phyloP scores from a whole-genome alignment of 1,139 yeast genomes.

The Ashbya aceris region DNA sequence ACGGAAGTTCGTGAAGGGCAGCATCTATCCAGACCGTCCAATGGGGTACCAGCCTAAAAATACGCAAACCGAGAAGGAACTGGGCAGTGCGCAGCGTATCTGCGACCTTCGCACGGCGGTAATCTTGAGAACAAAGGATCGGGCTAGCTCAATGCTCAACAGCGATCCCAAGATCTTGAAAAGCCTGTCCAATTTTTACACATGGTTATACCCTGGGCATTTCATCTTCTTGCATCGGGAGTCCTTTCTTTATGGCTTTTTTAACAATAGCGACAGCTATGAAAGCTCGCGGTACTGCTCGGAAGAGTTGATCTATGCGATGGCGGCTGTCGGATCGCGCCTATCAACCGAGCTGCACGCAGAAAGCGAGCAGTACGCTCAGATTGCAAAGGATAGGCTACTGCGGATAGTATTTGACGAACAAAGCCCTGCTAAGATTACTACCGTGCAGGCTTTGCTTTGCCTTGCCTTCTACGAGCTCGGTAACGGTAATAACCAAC shows the following conservation, averaged over 20 bases:
- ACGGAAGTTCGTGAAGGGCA: conserved; percentile 24
- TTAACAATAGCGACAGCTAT: conserved; percentile 33
- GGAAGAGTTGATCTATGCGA: conserved; percentile 42
- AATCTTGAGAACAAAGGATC: conserved; percentile 34
- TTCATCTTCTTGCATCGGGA: conserved; percentile 56
- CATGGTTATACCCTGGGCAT: conserved; percentile 59
- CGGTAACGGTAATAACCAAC: conserved; percentile 46
- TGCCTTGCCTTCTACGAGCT: conserved; percentile 51
- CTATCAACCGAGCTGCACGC: conserved; percentile 34
- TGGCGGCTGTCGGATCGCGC: conserved; percentile 54
- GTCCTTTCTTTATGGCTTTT: conserved; percentile 51
- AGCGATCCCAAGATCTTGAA: conserved; percentile 30
- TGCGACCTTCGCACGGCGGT: conserved; percentile 27
- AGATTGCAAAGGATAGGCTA: conserved; percentile 38
- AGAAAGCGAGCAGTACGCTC: conserved; percentile 39
- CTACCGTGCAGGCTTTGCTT: conserved; percentile 41
- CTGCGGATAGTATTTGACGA: conserved; percentile 32
- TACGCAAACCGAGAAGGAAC: neutral
- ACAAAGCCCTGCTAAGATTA: conserved; percentile 27
- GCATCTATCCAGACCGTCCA: conserved; percentile 28
- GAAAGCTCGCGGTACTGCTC: conserved; percentile 40
- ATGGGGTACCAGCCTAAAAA: conserved; percentile 18
- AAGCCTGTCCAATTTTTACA: conserved; percentile 48
- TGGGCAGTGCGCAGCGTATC: conserved; percentile 18
- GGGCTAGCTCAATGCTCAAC: conserved; percentile 16